Percentiles rank a stretch among this genome's conserved stretches.
Conservation (phyloP, 2,329 filamentous ascomycete genomes). For the Coniochaeta pulveracea region DNA sequence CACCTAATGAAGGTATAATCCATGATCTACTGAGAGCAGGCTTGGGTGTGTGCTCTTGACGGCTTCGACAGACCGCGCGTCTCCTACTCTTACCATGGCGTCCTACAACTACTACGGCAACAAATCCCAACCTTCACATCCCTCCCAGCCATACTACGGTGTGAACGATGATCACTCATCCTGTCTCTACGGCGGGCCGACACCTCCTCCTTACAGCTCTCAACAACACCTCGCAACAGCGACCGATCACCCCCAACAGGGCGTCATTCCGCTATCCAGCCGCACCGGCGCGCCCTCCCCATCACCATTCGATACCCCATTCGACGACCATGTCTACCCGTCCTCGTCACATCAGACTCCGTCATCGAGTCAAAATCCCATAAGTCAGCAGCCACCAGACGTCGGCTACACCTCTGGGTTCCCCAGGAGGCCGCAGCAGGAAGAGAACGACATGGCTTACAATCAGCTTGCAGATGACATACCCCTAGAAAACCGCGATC, state of each 20-base stretch:
- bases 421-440: no score
- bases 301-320: conserved; percentile 54
- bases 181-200: background rate
- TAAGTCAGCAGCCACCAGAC: conserved; percentile 41
- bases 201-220: conserved; percentile 17
- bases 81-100: no score
- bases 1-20: no score
- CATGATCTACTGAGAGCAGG: background rate
- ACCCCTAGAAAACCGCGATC: conserved; percentile 40
- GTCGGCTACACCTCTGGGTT: conserved; percentile 41
- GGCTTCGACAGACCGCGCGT: no score
- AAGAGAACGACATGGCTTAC: conserved; percentile 21
- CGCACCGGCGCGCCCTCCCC: conserved; percentile 12
- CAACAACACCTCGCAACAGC: conserved; percentile 20
- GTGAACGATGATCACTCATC: conserved; percentile 11
- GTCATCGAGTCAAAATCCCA: conserved; percentile 24
- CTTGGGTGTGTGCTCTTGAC: background rate
- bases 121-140: conserved; percentile 28
- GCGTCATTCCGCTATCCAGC: conserved; percentile 9
- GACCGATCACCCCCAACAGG: conserved; percentile 13
- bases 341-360: conserved; percentile 29
- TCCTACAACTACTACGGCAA: conserved; percentile 52
- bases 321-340: conserved; percentile 58
- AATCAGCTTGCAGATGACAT: conserved; percentile 37
- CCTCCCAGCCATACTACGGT: conserved; percentile 22